Evolutionary conservation across 2,329 filamentous ascomycete species (phyloP), one percentile per base, ranked within the genome.

Genomic region (Beauveria varroae): DNA sequence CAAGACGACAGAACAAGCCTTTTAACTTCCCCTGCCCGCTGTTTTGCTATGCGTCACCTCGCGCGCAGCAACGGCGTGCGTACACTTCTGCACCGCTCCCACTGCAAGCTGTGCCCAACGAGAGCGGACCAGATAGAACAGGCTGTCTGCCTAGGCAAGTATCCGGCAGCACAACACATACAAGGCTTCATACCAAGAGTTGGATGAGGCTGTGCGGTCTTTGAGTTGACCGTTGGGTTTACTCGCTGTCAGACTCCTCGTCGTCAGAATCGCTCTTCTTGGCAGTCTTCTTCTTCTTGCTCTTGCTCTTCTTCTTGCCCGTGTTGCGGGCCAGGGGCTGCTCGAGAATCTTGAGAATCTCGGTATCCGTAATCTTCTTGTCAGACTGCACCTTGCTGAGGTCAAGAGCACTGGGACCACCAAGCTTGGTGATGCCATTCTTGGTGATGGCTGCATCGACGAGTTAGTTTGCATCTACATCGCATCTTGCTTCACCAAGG

Each of bases 311-410:
- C 81, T 90, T 95, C 81, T 91, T 91, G 73, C 91, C 93, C 74
- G 93, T 92, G 79, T 90, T 90, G 78, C 90, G 91, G 67, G 87
- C 81, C 69, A 96, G 78, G 37, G 93, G 93, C 76, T 90, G 90
- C 78, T 95, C 92, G 57, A 99, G 84, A 66, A 98, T 93, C 82
- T 95, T 91, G 69, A 98, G 86, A 67, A 99, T 83, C 79, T 98
- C 93, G 79, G 96, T 91, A 66, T 98, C 93, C 67, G 87, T 88
- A 71, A 99, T 96, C 85, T 97, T 97, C 86, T 98, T 98, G 76
- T 98, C 93, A 40, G 91, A 88, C 84, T 96, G 89, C 82, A 88
- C 86, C 80, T 93, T 92, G 73, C 82, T 84, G 64, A 95, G 74
- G 72, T 98, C 91, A 65, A 89, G 82, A 24, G 87, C 75, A 64